These are phyloP conservation scores for Sugiyamaella lignohabitans DNA, from an alignment of 805 yeast genomes.

Conservation along the genomic window DNA sequence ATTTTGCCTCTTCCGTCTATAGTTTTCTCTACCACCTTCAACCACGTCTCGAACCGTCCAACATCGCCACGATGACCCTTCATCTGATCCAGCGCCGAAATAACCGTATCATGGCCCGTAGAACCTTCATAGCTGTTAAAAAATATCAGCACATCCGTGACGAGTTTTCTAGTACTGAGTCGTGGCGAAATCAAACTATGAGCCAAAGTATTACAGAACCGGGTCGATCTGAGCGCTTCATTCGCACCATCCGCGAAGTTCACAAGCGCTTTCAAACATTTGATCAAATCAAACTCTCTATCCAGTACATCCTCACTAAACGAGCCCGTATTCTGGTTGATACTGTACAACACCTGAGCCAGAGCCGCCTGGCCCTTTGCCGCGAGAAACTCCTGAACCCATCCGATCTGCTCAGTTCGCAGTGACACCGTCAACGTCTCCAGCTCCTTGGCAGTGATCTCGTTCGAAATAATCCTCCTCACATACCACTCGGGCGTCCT, in stretches of 20 bases:
- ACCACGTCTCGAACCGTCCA: constrained; percentile 62
- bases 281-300: constrained; percentile 67
- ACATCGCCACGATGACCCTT: constrained; percentile 32
- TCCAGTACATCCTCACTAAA: constrained; percentile 41
- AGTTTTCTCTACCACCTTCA: constrained; percentile 56
- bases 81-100: constrained; percentile 45
- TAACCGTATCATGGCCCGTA: constrained; percentile 50
- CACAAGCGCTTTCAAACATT: constrained; percentile 69
- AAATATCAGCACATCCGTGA: constrained; percentile 67
- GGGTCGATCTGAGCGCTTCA: constrained; percentile 39
- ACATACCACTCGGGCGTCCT: constrained; percentile 72
- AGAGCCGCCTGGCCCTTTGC: constrained; percentile 78
- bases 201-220: constrained; percentile 53
- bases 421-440: constrained; percentile 85
- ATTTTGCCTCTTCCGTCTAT: constrained; percentile 80
- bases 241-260: constrained; percentile 59
- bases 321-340: constrained; percentile 29
- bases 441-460: constrained; percentile 61
- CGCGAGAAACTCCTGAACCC: constrained; percentile 75
- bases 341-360: constrained; percentile 56
- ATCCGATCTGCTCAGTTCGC: constrained; percentile 77
- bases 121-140: constrained; percentile 42
- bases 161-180: constrained; percentile 66
- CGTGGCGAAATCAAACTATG: constrained; percentile 72
- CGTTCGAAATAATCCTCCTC: constrained; percentile 60